Conservation (phyloP, 305 asterid genomes). For the Ajuga reptans region DNA sequence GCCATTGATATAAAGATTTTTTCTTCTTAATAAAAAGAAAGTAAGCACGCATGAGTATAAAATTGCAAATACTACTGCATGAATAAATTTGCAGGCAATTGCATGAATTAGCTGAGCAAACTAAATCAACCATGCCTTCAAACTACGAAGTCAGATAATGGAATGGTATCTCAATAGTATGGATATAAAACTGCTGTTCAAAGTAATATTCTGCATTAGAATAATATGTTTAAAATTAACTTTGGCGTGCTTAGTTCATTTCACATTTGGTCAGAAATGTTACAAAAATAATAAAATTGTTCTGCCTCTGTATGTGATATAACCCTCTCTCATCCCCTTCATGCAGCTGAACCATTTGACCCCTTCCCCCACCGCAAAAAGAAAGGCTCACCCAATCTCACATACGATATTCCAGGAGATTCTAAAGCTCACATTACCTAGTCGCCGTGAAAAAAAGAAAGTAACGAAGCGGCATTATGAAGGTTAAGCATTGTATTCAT, state of each 20-base stretch:
- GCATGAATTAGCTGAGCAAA: neutral
- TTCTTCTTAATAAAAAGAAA: neutral
- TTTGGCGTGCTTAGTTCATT: neutral
- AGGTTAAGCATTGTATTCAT: too few species aligned
- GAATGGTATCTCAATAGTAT: neutral
- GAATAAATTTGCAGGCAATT: neutral
- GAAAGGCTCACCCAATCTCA: neutral
- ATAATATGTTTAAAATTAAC: neutral
- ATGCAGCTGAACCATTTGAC: neutral
- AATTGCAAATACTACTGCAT: neutral
- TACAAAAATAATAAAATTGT: neutral
- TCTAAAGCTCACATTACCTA: neutral
- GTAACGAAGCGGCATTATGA: neutral
- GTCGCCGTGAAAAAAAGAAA: neutral
- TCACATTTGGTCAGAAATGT: neutral
- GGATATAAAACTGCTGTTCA: neutral
- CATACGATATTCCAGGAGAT: neutral
- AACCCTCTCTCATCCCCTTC: neutral
- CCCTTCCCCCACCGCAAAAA: neutral
- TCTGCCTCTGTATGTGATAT: neutral
- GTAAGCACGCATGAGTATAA: neutral
- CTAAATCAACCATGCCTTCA: neutral
- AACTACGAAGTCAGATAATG: neutral
- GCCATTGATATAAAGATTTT: neutral
- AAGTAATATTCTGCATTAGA: neutral